Base-by-base conservation (phyloP, 2,329 filamentous ascomycete species). In the Diplocarpon mali region DNA sequence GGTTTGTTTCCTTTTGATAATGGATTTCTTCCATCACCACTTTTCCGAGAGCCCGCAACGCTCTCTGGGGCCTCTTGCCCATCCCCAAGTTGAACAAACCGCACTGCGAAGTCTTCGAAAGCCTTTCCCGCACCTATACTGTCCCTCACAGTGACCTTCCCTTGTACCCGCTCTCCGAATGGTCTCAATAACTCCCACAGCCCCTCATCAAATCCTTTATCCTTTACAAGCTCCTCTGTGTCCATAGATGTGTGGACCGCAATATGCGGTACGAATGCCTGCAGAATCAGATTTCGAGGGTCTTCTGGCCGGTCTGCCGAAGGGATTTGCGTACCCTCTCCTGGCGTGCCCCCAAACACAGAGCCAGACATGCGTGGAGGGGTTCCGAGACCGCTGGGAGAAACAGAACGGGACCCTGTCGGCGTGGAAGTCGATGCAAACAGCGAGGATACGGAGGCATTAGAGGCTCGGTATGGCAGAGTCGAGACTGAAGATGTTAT, bases 31-130 rank as follows among this genome's bases (percentile, higher is more conserved):
- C 47, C 57, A 32, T 61, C 59, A 15, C 46, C 40, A 36, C 56
- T 62, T 46, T 60, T 64, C 29, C 64, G 56, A 17, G 59, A 59
- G 28, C 62, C 60, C 6, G 60, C 56, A 11, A 58, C 56, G 9
- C 67, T 62, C 42, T 74, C 69, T 1, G 72, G 71, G 39, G 68
- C 64, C 54, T 76, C 73, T 13, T 78, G 60, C 16, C 72, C 69
- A 52, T 75, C 69, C 1, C 78, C 79, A 44, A 93, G 76, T 47
- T 78, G 75, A 5, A 83, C 79, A 62, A 98, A 95, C 44, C 87
- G 82, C 46, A 98, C 75, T 1, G 86, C 83, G 64, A 88, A 98
- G 62, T 96, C 88, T 44, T 95, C 90, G 68, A 84, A 90, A 32
- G 78, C 76, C 59, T 79, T 79, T 60, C 87, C 89, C 35, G 82